Base-by-base conservation (phyloP, 768 basidiomycete genomes). In the Auricularia sp. region DNA sequence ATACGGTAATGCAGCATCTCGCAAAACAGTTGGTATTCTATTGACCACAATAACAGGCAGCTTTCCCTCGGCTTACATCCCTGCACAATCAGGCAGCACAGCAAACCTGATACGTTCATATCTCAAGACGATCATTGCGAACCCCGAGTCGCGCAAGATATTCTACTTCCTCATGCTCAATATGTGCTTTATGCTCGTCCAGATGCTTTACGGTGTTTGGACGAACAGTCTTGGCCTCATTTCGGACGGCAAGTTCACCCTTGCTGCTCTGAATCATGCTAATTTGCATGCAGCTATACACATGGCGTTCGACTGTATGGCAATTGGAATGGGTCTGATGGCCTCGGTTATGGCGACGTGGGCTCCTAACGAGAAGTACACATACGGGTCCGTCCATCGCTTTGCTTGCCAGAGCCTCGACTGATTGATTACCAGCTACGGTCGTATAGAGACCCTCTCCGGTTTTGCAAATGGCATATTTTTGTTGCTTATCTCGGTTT, bases 231-330 rank as follows among this genome's bases (percentile, higher is more conserved):
- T 99, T 59, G 97, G 97, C 5, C 78, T 99, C 42, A 98, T 99
- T 65, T 97, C 94, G 10, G 97, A 99, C 73, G 95, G 96, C 96
- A 68, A 70, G 84, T 71, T n/a, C 54, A 72, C 67, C 34, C 29
- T 21, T 4, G 2, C 21, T 36, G 21, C 14, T 44, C 8, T 24
- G n/a, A 42, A 54, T 36, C 13, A 64, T 44, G 34, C 54, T 10
- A 11, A n/a, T 47, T 24, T 39, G 45, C 1, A 16, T 54, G 21
- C 68, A 98, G 96, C 97, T 24, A 98, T 99, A 44, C 97, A 99
- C 72, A 99, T 98, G 97, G 92, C 94, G 11, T 99, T 99, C 70
- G 97, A 99, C 76, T 98, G 97, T 72, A 86, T 98, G 83, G 96
- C 96, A 0, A 93, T 99, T 62, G 94, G 86, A 0, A 92, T 99